Percentiles rank a stretch among this genome's conserved stretches.
Evolutionary conservation across 169 alveolate species (phyloP).

Genomic region (Eimeria zaria): DNA sequence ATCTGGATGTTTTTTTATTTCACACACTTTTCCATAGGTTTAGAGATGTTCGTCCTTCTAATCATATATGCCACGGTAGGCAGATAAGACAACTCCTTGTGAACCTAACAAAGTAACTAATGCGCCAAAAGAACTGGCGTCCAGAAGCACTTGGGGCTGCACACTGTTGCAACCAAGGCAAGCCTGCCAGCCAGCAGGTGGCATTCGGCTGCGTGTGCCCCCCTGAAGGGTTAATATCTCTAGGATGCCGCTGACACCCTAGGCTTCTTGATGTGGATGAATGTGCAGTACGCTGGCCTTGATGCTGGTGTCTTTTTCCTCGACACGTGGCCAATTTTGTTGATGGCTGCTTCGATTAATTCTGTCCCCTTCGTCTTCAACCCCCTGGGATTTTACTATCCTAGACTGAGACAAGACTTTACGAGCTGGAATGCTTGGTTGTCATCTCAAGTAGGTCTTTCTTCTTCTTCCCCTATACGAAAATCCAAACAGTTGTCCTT

Average conservation of each 20-base stretch:
- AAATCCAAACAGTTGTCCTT: neutral
- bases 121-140: neutral
- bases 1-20: slow-evolving; percentile 80
- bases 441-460: slow-evolving; percentile 70
- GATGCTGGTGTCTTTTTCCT: slow-evolving; percentile 72
- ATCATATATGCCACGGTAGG: slow-evolving; percentile 72
- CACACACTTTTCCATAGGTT: slow-evolving; percentile 80
- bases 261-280: neutral
- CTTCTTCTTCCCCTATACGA: no score
- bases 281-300: slow-evolving; percentile 78
- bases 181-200: neutral
- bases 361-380: slow-evolving; percentile 82
- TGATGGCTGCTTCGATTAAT: slow-evolving; percentile 79
- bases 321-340: slow-evolving; percentile 80
- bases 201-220: neutral
- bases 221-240: neutral
- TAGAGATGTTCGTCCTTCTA: slow-evolving; percentile 78
- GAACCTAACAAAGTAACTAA: neutral
- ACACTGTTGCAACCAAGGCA: neutral
- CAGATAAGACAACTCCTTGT: neutral
- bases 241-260: neutral
- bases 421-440: slow-evolving; percentile 82
- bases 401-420: slow-evolving; percentile 78
- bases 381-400: slow-evolving; percentile 83
- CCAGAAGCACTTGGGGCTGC: neutral